A percentile compares a stretch with the other conserved stretches of the same genome.
Evolutionary conservation across 805 yeast genomes (phyloP).

Genomic region (Ogataea paraovalis): DNA sequence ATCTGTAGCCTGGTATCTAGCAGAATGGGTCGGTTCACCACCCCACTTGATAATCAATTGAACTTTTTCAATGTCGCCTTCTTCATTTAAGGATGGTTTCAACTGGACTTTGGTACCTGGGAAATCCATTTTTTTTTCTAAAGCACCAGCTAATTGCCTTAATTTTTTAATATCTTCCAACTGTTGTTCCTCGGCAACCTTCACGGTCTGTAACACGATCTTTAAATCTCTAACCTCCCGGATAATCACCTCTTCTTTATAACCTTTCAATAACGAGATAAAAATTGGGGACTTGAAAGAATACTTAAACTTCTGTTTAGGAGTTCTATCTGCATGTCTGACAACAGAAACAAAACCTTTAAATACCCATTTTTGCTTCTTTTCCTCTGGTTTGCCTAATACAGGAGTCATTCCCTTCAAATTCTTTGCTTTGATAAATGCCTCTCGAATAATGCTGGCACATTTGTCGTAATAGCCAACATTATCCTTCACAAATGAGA

Average conservation of each 20-base stretch:
- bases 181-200: slow-evolving; percentile 70
- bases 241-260: slow-evolving; percentile 92
- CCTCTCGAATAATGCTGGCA: slow-evolving; percentile 68
- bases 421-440: slow-evolving; percentile 62
- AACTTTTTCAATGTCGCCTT: slow-evolving; percentile 81
- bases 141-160: slow-evolving; percentile 70
- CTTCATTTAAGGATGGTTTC: slow-evolving; percentile 74
- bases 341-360: slow-evolving; percentile 89
- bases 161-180: slow-evolving; percentile 81
- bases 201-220: slow-evolving; percentile 81
- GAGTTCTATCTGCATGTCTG: slow-evolving; percentile 98
- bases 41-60: slow-evolving; percentile 98
- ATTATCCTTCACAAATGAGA: slow-evolving; percentile 94
- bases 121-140: slow-evolving; percentile 81
- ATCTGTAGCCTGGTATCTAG: slow-evolving; percentile 89
- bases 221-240: slow-evolving; percentile 82
- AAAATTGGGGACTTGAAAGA: slow-evolving; percentile 87
- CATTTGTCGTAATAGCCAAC: slow-evolving; percentile 78
- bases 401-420: slow-evolving; percentile 37
- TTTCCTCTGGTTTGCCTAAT: slow-evolving; percentile 44
- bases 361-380: slow-evolving; percentile 91
- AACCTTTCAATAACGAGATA: slow-evolving; percentile 84
- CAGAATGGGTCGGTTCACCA: slow-evolving; percentile 99
- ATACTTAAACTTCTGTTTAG: slow-evolving; percentile 95
- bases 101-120: slow-evolving; percentile 97